Base-by-base conservation (phyloP, 1,284 basidiomycete species). In the Anthracocystis panici-leucophaei region DNA sequence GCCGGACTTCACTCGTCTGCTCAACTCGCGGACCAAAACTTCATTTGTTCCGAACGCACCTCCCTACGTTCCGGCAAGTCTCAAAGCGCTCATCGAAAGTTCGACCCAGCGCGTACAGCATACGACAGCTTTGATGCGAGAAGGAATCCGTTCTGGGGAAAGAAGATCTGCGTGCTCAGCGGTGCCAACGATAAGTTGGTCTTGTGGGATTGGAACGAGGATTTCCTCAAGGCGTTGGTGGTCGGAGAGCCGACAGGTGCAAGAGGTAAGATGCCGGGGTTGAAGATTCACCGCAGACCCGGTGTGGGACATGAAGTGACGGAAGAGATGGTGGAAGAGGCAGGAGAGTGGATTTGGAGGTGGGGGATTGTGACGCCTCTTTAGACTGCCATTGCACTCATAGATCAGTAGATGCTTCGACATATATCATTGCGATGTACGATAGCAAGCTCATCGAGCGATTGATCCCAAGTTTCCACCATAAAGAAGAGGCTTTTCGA, bases 1-100 rank as follows among this genome's bases (percentile, higher is more conserved):
- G 68, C 92, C 93, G 0, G 91, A 93, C 86, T 92, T 90, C 57
- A 65, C 67, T 33, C 72, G 76, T 20, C 68, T 84, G 29, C 50
- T 84, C 2, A 68, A 70, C 21, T 68, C 67, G 14, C 77, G 83
- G 18, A 78, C 83, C 3, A 59, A 61, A 44, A 77, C 72, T 8
- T 79, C 75, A 20, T 77, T 81, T 29, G 69, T 83, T 18, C 31
- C 75, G 4, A 77, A 84, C 51, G 77, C 56, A 2, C 80, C 83
- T 10, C 83, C 83, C 5, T 65, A 75, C 27, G 81, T 84, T 10
- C 83, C 83, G 5, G 59, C 62, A 20, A 57, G 74, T 3, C 66
- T 84, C 53, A 78, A 78, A 35, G 44, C 62, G 6, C 67, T 84
- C 25, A 70, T 84, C 20, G 65, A 63, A 42, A 52, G 50, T 77